Conservation (phyloP, 2,329 filamentous ascomycete species). For the Monosporascus sp. region DNA sequence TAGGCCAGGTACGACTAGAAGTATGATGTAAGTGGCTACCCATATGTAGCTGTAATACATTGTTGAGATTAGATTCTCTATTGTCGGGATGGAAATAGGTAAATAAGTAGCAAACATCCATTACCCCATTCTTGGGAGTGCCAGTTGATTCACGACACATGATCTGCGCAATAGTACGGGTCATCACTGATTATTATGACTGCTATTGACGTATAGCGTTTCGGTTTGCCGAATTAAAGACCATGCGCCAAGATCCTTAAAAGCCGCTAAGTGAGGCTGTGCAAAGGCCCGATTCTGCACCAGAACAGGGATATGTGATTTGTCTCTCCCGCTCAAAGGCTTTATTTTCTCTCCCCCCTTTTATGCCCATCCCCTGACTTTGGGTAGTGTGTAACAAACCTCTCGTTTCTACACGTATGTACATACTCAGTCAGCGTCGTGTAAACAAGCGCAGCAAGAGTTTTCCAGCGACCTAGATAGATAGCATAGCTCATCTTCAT, state of each 20-base stretch:
- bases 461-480: no score
- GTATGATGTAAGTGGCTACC: no score
- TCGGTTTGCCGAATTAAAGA: slow-evolving; percentile 1
- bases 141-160: neutral
- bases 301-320: neutral
- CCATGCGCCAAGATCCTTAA: neutral
- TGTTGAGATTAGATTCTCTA: no score
- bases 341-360: neutral
- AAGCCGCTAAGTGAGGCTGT: slow-evolving; percentile 7
- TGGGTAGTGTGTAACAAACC: no score
- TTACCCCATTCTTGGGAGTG: neutral
- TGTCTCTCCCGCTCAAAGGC: neutral
- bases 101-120: no score
- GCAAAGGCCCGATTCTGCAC: neutral
- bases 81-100: no score
- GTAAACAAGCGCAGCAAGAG: no score
- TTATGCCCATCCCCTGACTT: neutral
- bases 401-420: no score
- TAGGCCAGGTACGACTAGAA: no score
- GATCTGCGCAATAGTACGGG: neutral
- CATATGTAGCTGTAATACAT: no score
- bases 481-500: no score
- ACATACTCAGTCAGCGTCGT: no score
- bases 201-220: neutral
- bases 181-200: neutral